Percentiles rank a stretch among this genome's conserved stretches.
These are phyloP conservation scores for Cadophora sp. DNA, from an alignment of 2,329 filamentous ascomycete genomes.

Conservation along the genomic window DNA sequence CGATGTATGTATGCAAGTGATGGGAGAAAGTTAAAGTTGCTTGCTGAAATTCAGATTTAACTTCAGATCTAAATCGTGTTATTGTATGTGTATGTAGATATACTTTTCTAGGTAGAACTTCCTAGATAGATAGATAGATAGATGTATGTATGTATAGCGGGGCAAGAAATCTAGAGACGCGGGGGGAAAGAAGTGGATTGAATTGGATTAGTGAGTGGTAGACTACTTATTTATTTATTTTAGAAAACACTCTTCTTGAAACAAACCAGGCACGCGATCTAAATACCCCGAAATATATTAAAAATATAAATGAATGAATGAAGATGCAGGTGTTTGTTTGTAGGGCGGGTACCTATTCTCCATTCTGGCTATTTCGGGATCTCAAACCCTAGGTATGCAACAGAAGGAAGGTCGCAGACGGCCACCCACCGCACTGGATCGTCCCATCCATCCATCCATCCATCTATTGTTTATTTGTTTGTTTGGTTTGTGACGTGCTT, in stretches of 20 bases:
- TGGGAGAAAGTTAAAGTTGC: no score
- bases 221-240: neutral
- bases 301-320: neutral
- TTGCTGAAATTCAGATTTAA: no score
- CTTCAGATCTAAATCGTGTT: no score
- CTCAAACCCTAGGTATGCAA: neutral
- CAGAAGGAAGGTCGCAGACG: slow-evolving; percentile 1
- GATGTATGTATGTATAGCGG: no score
- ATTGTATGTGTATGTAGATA: no score
- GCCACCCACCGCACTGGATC: slow-evolving; percentile 5
- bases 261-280: neutral
- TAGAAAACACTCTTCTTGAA: neutral
- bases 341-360: no score
- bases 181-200: neutral
- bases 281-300: neutral
- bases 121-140: neutral
- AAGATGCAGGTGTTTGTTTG: neutral
- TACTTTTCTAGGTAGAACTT: no score
- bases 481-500: neutral
- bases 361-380: neutral
- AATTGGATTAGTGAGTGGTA: neutral
- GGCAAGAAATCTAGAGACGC: neutral
- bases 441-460: no score
- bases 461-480: neutral
- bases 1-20: no score